Base-by-base conservation (phyloP, 257 asterid genomes). In the Phtheirospermum japonicum region DNA sequence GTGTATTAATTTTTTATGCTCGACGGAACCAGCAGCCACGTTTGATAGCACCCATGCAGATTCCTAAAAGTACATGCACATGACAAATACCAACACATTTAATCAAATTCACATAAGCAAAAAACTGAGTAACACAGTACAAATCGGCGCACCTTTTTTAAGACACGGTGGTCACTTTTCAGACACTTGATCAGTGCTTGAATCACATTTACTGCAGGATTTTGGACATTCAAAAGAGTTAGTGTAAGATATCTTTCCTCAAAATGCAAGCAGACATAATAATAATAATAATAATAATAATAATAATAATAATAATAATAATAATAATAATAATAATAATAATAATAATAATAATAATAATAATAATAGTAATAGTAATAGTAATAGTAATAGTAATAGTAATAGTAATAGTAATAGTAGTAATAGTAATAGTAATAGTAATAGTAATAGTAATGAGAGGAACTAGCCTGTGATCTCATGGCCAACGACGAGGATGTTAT, bases 21-120 rank as follows among this genome's bases (percentile, higher is more conserved):
- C 99, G 23, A 77, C 53, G 13, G 97, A 87, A 67, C 96, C 96
- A 54, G 96, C 89, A 49, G 97, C 96, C 65, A 92, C 59, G 26
- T 92, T 92, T 16, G 99, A 92, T 43, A 92, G 72, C 73, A 80
- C 99, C 99, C 99, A 92, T 33, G 99, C 84, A 59, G 97, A 86
- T 82, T 92, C 97, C 99, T 90, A 67, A 69, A 55, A n/a, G 59
- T 7, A 30, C 14, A 45, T 52, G 51, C 49, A 33, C 19, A 32
- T 5, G 64, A 20, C 13, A 52, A 45, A 37, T 40, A 23, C 7
- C 23, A 60, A 46, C 9, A 14, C n/a, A 57, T 20, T 50, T 23
- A 39, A 65, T 48, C 34, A 48, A 32, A 48, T 59, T 65, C 16
- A 3, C 2, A 9, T 32, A 67, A 19, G 51, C 62, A 70, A 64